Conservation (phyloP, 257 asterid genomes). For the Schizonepeta tenuifolia region DNA sequence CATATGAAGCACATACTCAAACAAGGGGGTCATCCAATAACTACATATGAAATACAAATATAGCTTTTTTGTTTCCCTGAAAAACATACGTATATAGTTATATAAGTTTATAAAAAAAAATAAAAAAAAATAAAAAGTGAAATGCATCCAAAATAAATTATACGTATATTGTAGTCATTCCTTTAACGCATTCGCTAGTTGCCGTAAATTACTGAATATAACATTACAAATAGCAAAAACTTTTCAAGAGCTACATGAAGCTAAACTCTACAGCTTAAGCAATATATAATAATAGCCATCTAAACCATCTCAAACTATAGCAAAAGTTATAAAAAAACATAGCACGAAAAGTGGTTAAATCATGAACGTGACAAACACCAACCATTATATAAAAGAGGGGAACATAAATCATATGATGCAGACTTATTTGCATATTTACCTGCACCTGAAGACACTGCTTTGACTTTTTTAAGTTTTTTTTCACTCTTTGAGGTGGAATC, state of each 20-base stretch:
- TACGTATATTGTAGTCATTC: too few species aligned
- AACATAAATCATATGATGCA: neutral
- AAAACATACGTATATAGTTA: too few species aligned
- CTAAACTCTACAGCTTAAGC: neutral
- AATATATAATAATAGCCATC: neutral
- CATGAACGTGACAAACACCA: conserved; percentile 5
- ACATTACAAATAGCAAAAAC: neutral
- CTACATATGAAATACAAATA: neutral
- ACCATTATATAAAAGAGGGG: neutral
- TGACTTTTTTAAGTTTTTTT: neutral
- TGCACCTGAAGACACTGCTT: conserved; percentile 55
- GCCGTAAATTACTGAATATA: neutral
- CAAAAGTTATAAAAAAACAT: neutral
- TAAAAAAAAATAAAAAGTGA: too few species aligned
- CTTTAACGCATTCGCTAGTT: too few species aligned
- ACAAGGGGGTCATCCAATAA: neutral
- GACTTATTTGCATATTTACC: conserved; percentile 39
- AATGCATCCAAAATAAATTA: too few species aligned
- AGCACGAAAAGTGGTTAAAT: neutral
- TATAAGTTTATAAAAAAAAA: too few species aligned
- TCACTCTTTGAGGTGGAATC: conserved; percentile 33
- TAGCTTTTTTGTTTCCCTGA: too few species aligned
- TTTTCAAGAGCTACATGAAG: neutral
- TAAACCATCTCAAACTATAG: neutral
- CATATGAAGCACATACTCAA: conserved; percentile 1